Base-by-base conservation (phyloP, 768 basidiomycete species). In the Ramaria sp. region DNA sequence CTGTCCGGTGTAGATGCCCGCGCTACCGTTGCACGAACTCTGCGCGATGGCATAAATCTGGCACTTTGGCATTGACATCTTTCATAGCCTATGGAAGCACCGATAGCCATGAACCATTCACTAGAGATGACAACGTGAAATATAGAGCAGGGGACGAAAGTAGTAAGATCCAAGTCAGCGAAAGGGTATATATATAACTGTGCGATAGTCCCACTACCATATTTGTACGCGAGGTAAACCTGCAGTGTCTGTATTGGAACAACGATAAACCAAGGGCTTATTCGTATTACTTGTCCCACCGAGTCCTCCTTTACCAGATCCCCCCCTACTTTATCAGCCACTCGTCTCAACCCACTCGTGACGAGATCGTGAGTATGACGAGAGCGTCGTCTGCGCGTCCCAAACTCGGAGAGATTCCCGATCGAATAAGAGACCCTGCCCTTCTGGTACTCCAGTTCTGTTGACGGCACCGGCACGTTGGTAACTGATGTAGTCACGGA, bases 101-200 rank as follows among this genome's bases (percentile, higher is more conserved):
- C 47, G 69, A 85, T 88, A 52, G 81, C 89, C 89, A 92, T 92
- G 63, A 86, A 88, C 89, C 89, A 92, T 70, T 92, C 89, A 64
- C 88, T 87, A 13, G 18, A 52, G 18, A n/a, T 25, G 32, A 10
- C 5, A 45, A 16, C 20, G 13, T 48, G 16, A 34, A 15, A 58
- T 37, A 41, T 41, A n/a, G 16, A 41, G 8, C 18, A 41, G 16
- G 8, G 3, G 16, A 22, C 16, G 18, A 16, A 22, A n/a, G 16
- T n/a, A 22, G 39, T 41, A 22, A 41, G 5, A 6, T 5, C 13
- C 20, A 41, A n/a, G n/a, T 55, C 66, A 61, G 56, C 42, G 16
- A 27, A 45, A 24, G n/a, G 50, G 15, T 41, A 8, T 16, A 54
- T 28, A 20, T 9, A 38, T 22, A 74, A 91, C 88, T 91, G 89